Evolutionary conservation across 2,329 filamentous ascomycete species (phyloP), one percentile per base, ranked within the genome.

Genomic region (Fusarium clavum): DNA sequence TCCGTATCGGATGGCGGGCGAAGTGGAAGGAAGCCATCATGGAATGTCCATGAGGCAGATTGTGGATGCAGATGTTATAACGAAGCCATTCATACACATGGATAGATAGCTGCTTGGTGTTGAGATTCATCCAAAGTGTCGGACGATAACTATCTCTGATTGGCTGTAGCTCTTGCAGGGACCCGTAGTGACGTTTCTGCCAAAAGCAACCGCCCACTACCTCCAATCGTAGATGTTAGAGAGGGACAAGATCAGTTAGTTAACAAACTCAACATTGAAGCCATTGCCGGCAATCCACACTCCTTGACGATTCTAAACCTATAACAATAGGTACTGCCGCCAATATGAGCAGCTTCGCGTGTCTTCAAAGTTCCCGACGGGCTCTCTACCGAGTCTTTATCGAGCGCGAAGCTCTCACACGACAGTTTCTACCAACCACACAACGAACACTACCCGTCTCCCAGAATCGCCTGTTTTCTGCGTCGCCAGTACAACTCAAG

Each of bases 321-420:
- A 29, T 14, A 18, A 20, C 5, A 5, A 11, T 14, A 38, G 60
- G 66, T 53, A 44, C 27, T 25, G 9, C 24, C 16, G 32, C 27
- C 30, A 78, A n/a, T 24, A 86, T 86, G 83, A 80, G 72, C 61
- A 65, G 74, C 56, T 62, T 78, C 25, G 62, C 70, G 57, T 85
- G 82, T 65, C 69, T 84, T 44, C 82, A 81, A 75, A 83, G 80
- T 68, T 80, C 83, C 54, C 80, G 81, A n/a, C 72, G 78, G 38
- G 83, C 84, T 64, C 81, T 88, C 8, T 80, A 82, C 47, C 79
- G 81, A 56, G 82, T 86, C 49, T 85, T 87, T 69, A 69, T 86
- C 67, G 75, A 79, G 57, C 73, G 65, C 44, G 74, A 77, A 64
- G 56, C 69, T 43, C 57, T 79, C 47, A 56, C 71, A 38, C 69